Base-by-base conservation (phyloP, 2,329 filamentous ascomycete genomes). In the Arachnopeziza araneosa region DNA sequence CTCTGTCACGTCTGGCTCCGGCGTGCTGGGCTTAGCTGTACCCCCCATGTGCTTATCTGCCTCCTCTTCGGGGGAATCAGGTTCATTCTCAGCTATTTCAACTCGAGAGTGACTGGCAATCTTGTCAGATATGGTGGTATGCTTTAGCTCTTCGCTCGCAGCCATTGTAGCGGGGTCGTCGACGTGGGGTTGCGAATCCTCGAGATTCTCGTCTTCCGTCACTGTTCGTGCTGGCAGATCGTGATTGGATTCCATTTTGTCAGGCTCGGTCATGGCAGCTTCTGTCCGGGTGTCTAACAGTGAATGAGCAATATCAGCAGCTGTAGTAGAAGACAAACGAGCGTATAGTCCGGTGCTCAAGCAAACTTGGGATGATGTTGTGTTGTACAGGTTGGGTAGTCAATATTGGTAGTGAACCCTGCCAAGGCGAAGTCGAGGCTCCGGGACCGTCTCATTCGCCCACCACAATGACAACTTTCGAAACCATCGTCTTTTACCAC, bases 81-180 rank as follows among this genome's bases (percentile, higher is more conserved):
- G 57, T 17, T 44, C 36, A 3, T 44, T 44, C 36, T 44, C 12
- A 2, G 10, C 3, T 19, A 44, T 19, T 69, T 68, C 63, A 71
- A 69, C 63, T 52, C 61, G 56, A 58, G 59, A 30, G 14, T 52
- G 30, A 17, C 63, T 54, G 24, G 54, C 17, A 19, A 63, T 55
- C 73, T 78, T 66, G 82, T 73, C 84, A 19, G 84, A 87, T 64
- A 88, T 86, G 56, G 76, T 79, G 10, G 84, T 85, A 64, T 87
- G 83, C 74, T 82, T 84, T 50, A 88, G 78, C 74, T 88, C 85
- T 68, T 86, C 81, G 63, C 85, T 81, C 44, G 85, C 78, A 56
- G 84, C 84, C 60, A 82, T 82, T 50, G 85, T 88, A 68, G 84
- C 84, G 44, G 83, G 81, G 71, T 88, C 85, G 67, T 88, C 85